A percentile compares a stretch with the other conserved stretches of the same genome.
Evolutionary conservation across 2,329 filamentous ascomycete genomes (phyloP).

Genomic region (Pseudophaeomoniella oleicola): DNA sequence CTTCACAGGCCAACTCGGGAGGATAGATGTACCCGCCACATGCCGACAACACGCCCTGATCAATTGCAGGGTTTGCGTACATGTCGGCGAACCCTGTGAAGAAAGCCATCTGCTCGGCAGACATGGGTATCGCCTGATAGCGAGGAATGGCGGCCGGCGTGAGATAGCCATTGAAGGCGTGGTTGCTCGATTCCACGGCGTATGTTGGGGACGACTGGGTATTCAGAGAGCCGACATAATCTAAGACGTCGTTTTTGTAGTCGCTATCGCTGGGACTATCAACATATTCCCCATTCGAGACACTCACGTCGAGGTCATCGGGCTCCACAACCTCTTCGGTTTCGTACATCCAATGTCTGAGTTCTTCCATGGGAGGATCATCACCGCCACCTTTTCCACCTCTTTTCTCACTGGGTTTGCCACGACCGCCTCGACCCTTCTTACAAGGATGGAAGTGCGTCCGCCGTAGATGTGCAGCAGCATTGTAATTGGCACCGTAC

Average conservation of each 20-base stretch:
- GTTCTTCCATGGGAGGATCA: conserved; percentile 43
- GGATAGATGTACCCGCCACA: no score
- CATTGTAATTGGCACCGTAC: conserved; percentile 90
- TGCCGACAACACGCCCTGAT: no score
- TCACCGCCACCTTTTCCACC: conserved; percentile 50
- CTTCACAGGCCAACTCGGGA: no score
- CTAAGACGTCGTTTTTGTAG: background rate
- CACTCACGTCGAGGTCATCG: no score
- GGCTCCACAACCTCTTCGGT: conserved; percentile 26
- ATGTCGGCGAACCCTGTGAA: no score
- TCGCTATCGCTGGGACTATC: background rate
- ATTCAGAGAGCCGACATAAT: background rate
- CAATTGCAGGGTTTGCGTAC: no score
- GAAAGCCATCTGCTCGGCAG: background rate
- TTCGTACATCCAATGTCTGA: conserved; percentile 48
- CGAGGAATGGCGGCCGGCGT: background rate
- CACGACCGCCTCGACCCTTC: conserved; percentile 36
- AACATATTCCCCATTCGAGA: no score
- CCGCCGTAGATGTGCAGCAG: conserved; percentile 74
- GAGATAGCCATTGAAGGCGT: background rate
- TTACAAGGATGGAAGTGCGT: conserved; percentile 69
- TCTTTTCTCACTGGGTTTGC: conserved; percentile 43
- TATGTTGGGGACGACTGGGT: background rate
- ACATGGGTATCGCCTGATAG: background rate
- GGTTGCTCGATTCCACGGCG: background rate